A percentile compares a stretch with the other conserved stretches of the same genome.
phyloP scores from a whole-genome alignment of 345 rosid species.

The Populus euphratica region DNA sequence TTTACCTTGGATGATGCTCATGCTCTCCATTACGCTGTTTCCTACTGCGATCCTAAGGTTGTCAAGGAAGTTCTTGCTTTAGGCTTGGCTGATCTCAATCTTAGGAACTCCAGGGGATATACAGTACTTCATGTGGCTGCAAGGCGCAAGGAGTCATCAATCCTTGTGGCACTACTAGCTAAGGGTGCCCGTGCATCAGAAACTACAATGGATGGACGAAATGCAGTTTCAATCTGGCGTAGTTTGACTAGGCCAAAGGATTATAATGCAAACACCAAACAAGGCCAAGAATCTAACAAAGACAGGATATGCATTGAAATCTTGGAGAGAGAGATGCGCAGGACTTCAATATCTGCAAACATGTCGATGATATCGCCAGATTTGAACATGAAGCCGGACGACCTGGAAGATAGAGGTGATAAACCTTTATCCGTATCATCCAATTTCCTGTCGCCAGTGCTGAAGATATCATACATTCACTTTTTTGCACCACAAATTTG shows the following conservation, averaged over 20 bases:
- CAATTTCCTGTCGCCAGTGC: not conserved
- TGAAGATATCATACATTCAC: not conserved
- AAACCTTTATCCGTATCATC: not conserved
- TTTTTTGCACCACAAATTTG: not conserved
- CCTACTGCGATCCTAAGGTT: not conserved
- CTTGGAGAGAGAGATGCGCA: slow-evolving; percentile 32
- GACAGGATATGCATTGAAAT: slow-evolving; percentile 41
- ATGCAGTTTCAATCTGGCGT: slow-evolving; percentile 37
- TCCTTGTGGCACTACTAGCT: slow-evolving; percentile 31
- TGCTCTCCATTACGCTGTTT: not conserved
- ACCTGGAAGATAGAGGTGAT: slow-evolving; percentile 48
- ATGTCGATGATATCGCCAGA: slow-evolving; percentile 15
- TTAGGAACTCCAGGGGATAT: slow-evolving; percentile 31
- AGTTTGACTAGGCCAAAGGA: slow-evolving; percentile 43
- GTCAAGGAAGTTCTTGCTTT: not conserved
- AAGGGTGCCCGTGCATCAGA: slow-evolving; percentile 37
- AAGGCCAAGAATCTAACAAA: slow-evolving; percentile 36
- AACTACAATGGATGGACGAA: slow-evolving; percentile 37
- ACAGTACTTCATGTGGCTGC: slow-evolving; percentile 52
- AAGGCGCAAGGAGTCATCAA: slow-evolving; percentile 34
- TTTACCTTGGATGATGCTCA: not conserved
- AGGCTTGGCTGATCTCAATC: slow-evolving; percentile 21
- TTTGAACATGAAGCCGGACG: slow-evolving; percentile 30
- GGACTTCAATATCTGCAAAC: slow-evolving; percentile 18
- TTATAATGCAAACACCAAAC: slow-evolving; percentile 26